Evolutionary conservation across 768 basidiomycete genomes (phyloP), one percentile per base, ranked within the genome.

Genomic region (Suillus lakei): DNA sequence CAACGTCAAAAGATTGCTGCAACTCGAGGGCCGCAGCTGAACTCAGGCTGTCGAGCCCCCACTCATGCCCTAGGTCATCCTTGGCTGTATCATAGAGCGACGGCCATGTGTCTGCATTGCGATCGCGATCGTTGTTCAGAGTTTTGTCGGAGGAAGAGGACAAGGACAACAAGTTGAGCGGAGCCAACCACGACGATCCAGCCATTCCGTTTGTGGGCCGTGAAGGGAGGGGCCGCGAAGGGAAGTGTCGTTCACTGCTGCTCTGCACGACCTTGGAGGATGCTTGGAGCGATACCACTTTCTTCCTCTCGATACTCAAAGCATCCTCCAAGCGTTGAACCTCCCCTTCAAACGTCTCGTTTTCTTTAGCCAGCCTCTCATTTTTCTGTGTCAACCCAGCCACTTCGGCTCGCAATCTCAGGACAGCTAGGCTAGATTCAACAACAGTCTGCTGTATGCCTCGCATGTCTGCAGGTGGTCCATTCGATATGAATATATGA

Each of bases 391-490:
- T 78, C 55, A 84, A 66, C 34, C 80, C 78, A 2, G 77, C 69
- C 26, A 85, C 67, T 61, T 82, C 77, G 1, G 81, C 78, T 38
- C 79, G 81, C 34, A 84, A 70, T 2, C 70, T 66, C 59, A 91
- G 77, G 5, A 85, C 78, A 7, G 75, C 73, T 26, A 88, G 70
- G 67, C 86, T 89, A 2, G 85, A 82, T 34, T 85, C 83, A 38
- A 87, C 66, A 16, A 87, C 66, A 4, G 80, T 70, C 34, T 77
- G 70, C n/a, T 76, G 76, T 69, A 77, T 50, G 7, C 71, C 65
- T 7, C 50, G 28, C 30, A 72, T 48, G 18, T 74, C 73, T 21
- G 62, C 32, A 46, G 66, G 64, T 44, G 60, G 61, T 28, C 71
- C 66, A 23, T 71, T 77, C 1, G 84, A 78, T 15, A 83, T 72